Evolutionary conservation across 257 asterid genomes (phyloP), one percentile per base, ranked within the genome.

Genomic region (Przewalskia tangutica): DNA sequence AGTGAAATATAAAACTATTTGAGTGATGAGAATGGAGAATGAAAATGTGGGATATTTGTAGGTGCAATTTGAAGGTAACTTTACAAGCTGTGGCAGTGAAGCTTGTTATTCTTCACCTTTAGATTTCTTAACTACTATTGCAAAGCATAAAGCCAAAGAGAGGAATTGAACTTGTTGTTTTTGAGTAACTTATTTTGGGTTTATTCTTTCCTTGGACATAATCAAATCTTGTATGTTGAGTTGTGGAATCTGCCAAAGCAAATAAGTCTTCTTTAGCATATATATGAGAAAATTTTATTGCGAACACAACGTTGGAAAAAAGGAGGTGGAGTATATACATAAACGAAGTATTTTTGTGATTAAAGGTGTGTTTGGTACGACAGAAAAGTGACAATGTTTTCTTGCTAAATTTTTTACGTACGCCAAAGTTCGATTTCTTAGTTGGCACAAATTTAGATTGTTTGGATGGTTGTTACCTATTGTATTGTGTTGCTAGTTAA

Each of bases 181-280:
- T 79, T 78, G 34, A 42, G 83, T 84, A 34, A 38, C 81, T 62
- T 82, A 58, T 56, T 64, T 14, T 23, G 70, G 36, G 77, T 84
- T 83, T 88, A 89, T 94, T 76, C 97, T 94, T 92, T 87, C 86
- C 98, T 91, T 94, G 83, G 86, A 81, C 77, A 80, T 65, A 70
- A 51, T 66, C 89, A 20, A 87, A 70, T 78, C 93, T 92, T 88
- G 86, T 87, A 70, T 79, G 64, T 75, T 85, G 86, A 80, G 86
- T 75, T 84, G 85, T 86, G 89, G 91, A 83, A 91, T 89, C 87
- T 32, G 36, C 75, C 23, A 38, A 38, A 38, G 42, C 42, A 38
- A 38, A 13, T 6, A 13, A 7, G 0, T 13, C 6, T 34, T 44
- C 32, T 64, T 32, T 64, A 64, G 13, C 11, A 0, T 32, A 64